Evolutionary conservation across 257 asterid genomes (phyloP), one percentile per base, ranked within the genome.

Genomic region (Capsicum rhomboideum): DNA sequence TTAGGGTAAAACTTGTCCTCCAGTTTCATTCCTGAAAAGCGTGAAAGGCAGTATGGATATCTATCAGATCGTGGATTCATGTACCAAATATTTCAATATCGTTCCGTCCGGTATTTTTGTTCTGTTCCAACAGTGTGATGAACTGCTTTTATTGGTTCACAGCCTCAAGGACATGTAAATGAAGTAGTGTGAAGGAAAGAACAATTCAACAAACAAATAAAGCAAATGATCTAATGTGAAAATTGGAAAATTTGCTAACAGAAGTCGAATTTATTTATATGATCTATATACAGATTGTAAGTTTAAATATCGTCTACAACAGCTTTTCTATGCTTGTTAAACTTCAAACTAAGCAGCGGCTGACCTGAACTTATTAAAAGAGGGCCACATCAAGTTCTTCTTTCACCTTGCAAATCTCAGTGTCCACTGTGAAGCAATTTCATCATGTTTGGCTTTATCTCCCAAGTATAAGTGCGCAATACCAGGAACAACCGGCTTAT

Each of bases 351-450:
- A 75, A 75, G 63, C 81, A 49, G 58, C 4, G 46, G 61, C 81
- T 75, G 63, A 75, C 81, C 63, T 49, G 81, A 75, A 75, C 58
- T 46, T 46, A 20, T 28, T 75, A 26, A 75, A 28, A 26, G 8
- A 49, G 40, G 26, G 50, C 81, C 26, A 23, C 46, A 75, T 75
- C 29, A 37, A 26, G 37, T 46, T 81, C 77, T 42, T 49, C 77
- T 61, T 55, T 86, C 86, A 94, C 89, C 88, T 92, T 42, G 99
- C 98, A 71, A 96, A 93, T 26, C 98, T 90, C 82, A 78, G 87
- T 26, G 97, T 94, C 98, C 99, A 94, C 87, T 96, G 93, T 12
- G 93, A 89, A 71, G 99, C 99, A 53, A 91, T 44, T 80, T 91
- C 92, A 50, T 96, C 98, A 29, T 96, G 99, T 86, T 90, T 95